Base-by-base conservation (phyloP, 2,329 filamentous ascomycete genomes). In the Colletotrichum paranaense region DNA sequence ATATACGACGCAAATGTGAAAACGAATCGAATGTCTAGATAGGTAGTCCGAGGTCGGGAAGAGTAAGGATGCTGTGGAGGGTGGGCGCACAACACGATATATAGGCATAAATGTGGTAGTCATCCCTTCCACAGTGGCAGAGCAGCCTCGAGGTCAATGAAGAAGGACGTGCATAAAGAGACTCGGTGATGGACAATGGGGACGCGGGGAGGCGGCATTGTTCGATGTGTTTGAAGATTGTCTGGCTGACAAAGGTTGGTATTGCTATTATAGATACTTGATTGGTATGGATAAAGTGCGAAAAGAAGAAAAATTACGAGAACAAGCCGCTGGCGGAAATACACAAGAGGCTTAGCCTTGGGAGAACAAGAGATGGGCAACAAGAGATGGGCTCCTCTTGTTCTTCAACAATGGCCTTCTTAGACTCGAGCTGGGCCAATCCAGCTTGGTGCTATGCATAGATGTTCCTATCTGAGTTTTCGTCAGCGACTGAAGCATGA, bases 401-500 rank as follows among this genome's bases (percentile, higher is more conserved):
- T 49, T 49, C 42, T 8, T 49, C 42, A n/a, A 49, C 19, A 49
- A 22, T 11, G 19, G 19, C 19, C 19, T 49, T 49, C 42, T 22
- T 49, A 19, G 42, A 22, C 8, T 22, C 19, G 42, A 49, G 7
- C 19, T 7, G 8, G 42, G 19, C 7, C 42, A 30, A 6, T 6
- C 26, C 2, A 16, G n/a, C 9, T 35, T 5, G n/a, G n/a, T 22
- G n/a, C 5, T 3, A 24, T 53, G 60, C 22, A 16, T 2, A 16
- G 28, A 56, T 49, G 11, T 35, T 35, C 60, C 26, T 53, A 3
- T 35, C 22, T 65, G 8, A 30, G 16, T 16, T 53, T 68, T 70
- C 46, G 70, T 73, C 52, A 73, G 70, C 60, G 42, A 35, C 53
- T 60, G 58, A 32, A 11, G 4, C 28, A 5, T 30, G 22, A 14